These are phyloP conservation scores for Suhomyces bokatorum DNA, from an alignment of 1,139 yeast genomes.

Conservation along the genomic window DNA sequence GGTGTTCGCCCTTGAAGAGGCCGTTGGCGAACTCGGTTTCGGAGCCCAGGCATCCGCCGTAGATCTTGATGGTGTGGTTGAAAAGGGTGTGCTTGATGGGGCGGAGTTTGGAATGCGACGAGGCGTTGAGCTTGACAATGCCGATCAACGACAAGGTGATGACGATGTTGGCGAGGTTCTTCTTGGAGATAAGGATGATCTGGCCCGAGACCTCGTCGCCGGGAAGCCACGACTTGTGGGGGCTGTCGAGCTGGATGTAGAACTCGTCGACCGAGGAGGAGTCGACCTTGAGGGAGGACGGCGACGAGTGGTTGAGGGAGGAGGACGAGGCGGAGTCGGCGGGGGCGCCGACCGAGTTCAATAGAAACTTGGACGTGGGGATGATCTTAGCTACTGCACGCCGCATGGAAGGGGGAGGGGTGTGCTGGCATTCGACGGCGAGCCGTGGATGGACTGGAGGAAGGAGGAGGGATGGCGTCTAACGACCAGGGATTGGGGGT, in stretches of 20 bases:
- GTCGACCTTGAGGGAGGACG: conserved; percentile 37
- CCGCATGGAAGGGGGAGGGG: conserved; percentile 29
- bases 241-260: conserved; percentile 67
- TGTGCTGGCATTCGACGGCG: conserved; percentile 2
- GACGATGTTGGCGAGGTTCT: conserved; percentile 54
- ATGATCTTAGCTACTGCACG: conserved; percentile 47
- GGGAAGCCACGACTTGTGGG: conserved; percentile 67
- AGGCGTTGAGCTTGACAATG: conserved; percentile 53
- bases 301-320: conserved; percentile 1
- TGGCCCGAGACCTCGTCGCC: conserved; percentile 72
- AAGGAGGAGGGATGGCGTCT: background rate
- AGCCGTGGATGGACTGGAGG: conserved; percentile 1
- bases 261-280: conserved; percentile 57
- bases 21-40: conserved; percentile 40
- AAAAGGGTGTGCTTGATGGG: conserved; percentile 56
- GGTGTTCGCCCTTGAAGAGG: conserved; percentile 75
- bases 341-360: conserved; percentile 2
- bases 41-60: conserved; percentile 44
- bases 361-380: conserved; percentile 23
- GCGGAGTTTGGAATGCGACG: conserved; percentile 52
- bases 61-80: conserved; percentile 65
- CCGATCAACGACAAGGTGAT: conserved; percentile 58
- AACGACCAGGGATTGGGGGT: background rate
- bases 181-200: conserved; percentile 54
- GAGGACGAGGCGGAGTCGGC: conserved; percentile 2